phyloP scores from a whole-genome alignment of 1,284 basidiomycete species.

The Exobasidium cylindrosporum region DNA sequence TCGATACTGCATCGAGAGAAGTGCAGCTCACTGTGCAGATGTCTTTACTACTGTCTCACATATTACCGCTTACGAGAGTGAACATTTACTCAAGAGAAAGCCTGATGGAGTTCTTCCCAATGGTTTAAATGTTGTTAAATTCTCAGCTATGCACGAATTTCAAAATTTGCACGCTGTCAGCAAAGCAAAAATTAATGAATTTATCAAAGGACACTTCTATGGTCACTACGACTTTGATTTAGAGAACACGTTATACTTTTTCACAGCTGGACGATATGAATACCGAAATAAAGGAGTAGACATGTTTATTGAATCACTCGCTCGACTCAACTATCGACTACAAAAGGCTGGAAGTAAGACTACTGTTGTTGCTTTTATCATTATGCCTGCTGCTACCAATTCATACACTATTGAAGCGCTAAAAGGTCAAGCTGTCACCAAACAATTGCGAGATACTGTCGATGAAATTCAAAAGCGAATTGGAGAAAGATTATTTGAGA shows the following conservation, averaged over 20 bases:
- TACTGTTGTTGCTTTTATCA: conserved; percentile 96
- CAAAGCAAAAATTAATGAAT: conserved; percentile 97
- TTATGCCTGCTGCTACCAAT: conserved; percentile 93
- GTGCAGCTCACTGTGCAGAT: conserved; percentile 88
- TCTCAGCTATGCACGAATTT: conserved; percentile 91
- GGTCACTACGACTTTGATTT: conserved; percentile 91
- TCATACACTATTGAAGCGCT: conserved; percentile 96
- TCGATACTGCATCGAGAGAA: conserved; percentile 92
- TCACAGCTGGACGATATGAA: conserved; percentile 98
- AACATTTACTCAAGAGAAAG: conserved; percentile 94
- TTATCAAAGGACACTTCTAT: conserved; percentile 95
- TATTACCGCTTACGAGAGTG: conserved; percentile 85
- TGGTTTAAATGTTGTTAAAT: conserved; percentile 95
- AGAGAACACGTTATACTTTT: conserved; percentile 97
- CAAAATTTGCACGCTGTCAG: conserved; percentile 89
- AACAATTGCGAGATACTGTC: conserved; percentile 90
- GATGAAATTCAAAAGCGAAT: conserved; percentile 85
- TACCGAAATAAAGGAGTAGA: conserved; percentile 99
- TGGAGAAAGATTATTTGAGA: conserved; percentile 85
- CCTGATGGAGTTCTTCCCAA: conserved; percentile 96
- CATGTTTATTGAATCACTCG: conserved; percentile 97
- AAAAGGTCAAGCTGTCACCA: conserved; percentile 96
- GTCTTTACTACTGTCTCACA: conserved; percentile 98
- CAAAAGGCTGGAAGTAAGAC: conserved; percentile 74
- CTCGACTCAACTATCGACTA: conserved; percentile 72